Percentiles rank a stretch among this genome's conserved stretches.
Conservation (phyloP, 805 yeast genomes). For the Diddensiella caesifluorescens region DNA sequence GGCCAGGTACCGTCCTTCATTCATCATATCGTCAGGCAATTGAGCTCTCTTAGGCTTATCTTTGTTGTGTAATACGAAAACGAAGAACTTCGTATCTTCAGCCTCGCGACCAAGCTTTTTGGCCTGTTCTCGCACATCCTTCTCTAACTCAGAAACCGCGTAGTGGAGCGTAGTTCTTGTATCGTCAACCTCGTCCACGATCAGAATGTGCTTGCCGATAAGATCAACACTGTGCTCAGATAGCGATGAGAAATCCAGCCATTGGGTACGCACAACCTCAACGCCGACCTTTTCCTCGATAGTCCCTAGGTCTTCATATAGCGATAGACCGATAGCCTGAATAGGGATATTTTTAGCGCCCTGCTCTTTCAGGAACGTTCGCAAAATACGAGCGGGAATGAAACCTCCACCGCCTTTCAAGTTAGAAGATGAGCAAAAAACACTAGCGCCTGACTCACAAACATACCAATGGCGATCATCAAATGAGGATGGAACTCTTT, state of each 20-base stretch:
- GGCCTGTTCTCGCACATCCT: conserved; percentile 59
- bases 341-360: conserved; percentile 87
- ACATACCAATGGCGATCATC: conserved; percentile 80
- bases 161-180: conserved; percentile 86
- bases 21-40: conserved; percentile 57
- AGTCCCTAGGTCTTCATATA: conserved; percentile 73
- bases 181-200: conserved; percentile 89
- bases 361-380: conserved; percentile 84
- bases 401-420: conserved; percentile 79
- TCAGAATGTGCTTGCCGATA: conserved; percentile 73
- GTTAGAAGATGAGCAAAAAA: neutral
- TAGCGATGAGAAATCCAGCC: conserved; percentile 78
- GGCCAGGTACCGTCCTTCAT: conserved; percentile 60
- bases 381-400: conserved; percentile 92
- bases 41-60: conserved; percentile 75
- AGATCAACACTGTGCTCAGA: conserved; percentile 65
- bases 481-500: conserved; percentile 73
- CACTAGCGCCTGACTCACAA: neutral
- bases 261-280: conserved; percentile 82
- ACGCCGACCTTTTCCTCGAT: conserved; percentile 59
- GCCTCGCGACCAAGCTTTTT: conserved; percentile 50
- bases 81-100: conserved; percentile 61
- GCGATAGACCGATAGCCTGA: conserved; percentile 89
- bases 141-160: conserved; percentile 69
- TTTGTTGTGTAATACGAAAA: conserved; percentile 82